These are phyloP conservation scores for Pseudogymnoascus sp. DNA, from an alignment of 2,329 filamentous ascomycete genomes.

Conservation along the genomic window DNA sequence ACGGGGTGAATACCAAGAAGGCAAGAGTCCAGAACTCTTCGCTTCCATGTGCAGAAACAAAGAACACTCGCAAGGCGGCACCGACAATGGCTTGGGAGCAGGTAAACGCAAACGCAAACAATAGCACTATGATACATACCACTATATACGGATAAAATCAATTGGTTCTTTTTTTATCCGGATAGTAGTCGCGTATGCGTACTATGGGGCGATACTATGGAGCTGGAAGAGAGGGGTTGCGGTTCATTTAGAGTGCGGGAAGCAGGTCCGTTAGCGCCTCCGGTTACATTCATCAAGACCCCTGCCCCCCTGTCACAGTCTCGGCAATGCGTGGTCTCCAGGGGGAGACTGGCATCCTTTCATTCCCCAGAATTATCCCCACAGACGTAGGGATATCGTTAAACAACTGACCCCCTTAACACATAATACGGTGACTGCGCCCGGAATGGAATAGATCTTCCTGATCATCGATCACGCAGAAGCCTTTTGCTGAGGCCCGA, in stretches of 20 bases:
- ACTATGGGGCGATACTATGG: background rate
- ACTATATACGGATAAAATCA: background rate
- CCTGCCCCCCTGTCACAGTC: background rate
- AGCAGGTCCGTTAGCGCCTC: constrained; percentile 5
- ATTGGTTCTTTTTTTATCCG: background rate
- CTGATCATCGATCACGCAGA: background rate
- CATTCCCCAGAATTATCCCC: background rate
- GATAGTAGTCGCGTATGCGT: background rate
- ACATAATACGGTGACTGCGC: background rate
- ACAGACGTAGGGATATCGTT: background rate
- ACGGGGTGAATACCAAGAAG: background rate
- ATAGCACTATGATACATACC: background rate
- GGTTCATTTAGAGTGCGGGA: constrained; percentile 5
- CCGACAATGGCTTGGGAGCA: background rate
- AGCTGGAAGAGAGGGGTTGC: background rate
- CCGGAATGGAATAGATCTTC: background rate
- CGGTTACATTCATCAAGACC: background rate
- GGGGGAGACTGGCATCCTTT: background rate
- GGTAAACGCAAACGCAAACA: background rate
- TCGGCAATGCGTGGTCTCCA: background rate
- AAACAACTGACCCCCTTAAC: background rate
- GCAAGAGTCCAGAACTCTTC: background rate
- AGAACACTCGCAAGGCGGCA: background rate
- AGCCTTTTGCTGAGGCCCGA: background rate
- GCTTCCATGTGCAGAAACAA: background rate